phyloP scores from a whole-genome alignment of 2,329 filamentous ascomycete species.

The Exophiala oligosperma region DNA sequence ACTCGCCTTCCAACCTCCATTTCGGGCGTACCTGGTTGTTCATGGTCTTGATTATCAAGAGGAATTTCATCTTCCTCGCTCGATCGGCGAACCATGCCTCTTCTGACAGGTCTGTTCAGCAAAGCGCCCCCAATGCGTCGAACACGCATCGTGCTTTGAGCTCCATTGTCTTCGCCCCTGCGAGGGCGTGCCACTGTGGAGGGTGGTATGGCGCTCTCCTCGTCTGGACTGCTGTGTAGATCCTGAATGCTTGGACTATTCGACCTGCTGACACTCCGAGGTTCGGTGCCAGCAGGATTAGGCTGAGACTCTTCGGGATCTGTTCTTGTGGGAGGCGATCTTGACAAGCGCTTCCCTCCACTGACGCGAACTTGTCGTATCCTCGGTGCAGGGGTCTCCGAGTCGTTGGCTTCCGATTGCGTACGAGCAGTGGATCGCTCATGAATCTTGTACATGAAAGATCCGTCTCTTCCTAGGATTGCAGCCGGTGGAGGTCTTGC shows the following conservation, averaged over 20 bases:
- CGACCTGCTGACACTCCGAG: constrained; percentile 33
- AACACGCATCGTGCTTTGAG: constrained; percentile 73
- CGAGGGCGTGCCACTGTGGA: constrained; percentile 41
- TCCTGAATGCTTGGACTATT: constrained; percentile 34
- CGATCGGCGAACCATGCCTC: constrained; percentile 62
- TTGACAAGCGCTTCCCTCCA: constrained; percentile 42
- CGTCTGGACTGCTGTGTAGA: constrained; percentile 32
- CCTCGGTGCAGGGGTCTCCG: constrained; percentile 49
- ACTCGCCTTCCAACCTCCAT: constrained; percentile 32
- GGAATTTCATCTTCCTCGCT: constrained; percentile 64
- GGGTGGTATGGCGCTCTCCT: constrained; percentile 31
- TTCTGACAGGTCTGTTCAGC: constrained; percentile 74
- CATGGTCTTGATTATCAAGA: constrained; percentile 31
- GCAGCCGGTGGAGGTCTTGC: constrained; percentile 28
- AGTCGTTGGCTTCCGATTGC: constrained; percentile 31
- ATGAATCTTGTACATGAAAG: constrained; percentile 40
- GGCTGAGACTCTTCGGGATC: constrained; percentile 24
- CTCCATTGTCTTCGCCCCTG: constrained; percentile 63
- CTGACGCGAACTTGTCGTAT: constrained; percentile 44
- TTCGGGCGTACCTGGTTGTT: constrained; percentile 22
- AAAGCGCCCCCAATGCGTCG: constrained; percentile 78
- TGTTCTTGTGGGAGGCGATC: constrained; percentile 41
- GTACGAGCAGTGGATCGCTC: constrained; percentile 22
- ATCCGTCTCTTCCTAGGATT: constrained; percentile 39
- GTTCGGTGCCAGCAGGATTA: background rate